Evolutionary conservation across 306 rosid genomes (phyloP).

Genomic region (Nissolia schottii): DNA sequence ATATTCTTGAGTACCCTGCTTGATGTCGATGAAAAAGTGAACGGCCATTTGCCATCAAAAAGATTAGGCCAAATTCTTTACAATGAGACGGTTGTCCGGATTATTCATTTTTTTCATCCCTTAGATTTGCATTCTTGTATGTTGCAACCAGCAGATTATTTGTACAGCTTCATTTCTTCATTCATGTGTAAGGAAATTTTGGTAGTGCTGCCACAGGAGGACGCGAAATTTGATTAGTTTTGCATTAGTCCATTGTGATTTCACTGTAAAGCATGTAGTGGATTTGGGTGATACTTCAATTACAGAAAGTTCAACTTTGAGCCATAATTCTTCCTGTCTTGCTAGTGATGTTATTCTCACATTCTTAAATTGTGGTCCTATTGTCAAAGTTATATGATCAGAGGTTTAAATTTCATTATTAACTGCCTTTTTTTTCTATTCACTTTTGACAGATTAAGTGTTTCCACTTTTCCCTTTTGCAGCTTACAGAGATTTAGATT

Average conservation of each 20-base stretch:
- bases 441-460: no score
- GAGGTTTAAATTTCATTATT: no score
- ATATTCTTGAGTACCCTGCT: slow-evolving; percentile 17
- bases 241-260: slow-evolving; percentile 35
- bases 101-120: slow-evolving; percentile 42
- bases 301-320: slow-evolving; percentile 29
- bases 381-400: not conserved
- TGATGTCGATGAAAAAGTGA: slow-evolving; percentile 32
- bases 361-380: not conserved
- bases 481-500: no score
- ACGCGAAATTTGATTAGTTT: slow-evolving; percentile 38
- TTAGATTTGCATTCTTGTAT: slow-evolving; percentile 63
- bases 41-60: slow-evolving; percentile 30
- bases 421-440: no score
- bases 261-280: slow-evolving; percentile 50
- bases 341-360: not conserved
- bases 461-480: no score
- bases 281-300: slow-evolving; percentile 49
- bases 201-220: slow-evolving; percentile 57
- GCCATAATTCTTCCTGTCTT: slow-evolving; percentile 1
- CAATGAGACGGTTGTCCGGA: slow-evolving; percentile 59
- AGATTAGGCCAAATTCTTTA: slow-evolving; percentile 64
- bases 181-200: slow-evolving; percentile 96
- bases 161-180: slow-evolving; percentile 98
- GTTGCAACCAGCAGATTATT: slow-evolving; percentile 63